A percentile compares a stretch with the other conserved stretches of the same genome.
Evolutionary conservation across 345 rosid genomes (phyloP).

Genomic region (Citrus unshiu): DNA sequence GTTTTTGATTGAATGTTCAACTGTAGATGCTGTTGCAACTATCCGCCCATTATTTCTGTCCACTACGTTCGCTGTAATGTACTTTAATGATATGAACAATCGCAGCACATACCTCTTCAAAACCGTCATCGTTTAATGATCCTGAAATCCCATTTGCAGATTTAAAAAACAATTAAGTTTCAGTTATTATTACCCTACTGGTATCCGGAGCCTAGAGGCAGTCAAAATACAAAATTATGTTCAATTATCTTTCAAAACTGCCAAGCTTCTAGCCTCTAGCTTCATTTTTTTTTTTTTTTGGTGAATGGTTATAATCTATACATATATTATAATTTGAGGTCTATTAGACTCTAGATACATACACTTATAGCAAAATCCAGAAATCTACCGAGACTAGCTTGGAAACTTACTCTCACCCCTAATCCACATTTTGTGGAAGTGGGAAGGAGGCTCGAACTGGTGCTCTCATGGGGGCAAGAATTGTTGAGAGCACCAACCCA

Average conservation of each 20-base stretch:
- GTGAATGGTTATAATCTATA: no score
- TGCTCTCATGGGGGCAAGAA: no score
- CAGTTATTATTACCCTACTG: not conserved
- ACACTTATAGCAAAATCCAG: no score
- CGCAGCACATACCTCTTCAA: constrained; percentile 64
- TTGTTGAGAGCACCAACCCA: no score
- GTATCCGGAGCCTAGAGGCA: not conserved
- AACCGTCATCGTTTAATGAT: constrained; percentile 42
- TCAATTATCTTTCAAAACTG: not conserved
- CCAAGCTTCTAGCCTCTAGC: no score
- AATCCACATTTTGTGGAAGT: no score
- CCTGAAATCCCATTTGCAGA: not conserved
- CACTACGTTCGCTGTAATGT: constrained; percentile 74
- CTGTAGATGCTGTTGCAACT: constrained; percentile 69
- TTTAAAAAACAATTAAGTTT: not conserved
- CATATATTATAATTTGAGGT: no score
- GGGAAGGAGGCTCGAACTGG: no score
- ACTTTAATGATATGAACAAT: constrained; percentile 69
- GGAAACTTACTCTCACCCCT: no score
- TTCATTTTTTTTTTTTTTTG: no score
- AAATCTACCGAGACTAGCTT: no score
- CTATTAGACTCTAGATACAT: no score
- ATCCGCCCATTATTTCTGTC: constrained; percentile 80
- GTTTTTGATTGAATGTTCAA: constrained; percentile 72
- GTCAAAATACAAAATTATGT: not conserved